Conservation (phyloP, 495 filamentous ascomycete genomes). For the Penicillium chermesinum region DNA sequence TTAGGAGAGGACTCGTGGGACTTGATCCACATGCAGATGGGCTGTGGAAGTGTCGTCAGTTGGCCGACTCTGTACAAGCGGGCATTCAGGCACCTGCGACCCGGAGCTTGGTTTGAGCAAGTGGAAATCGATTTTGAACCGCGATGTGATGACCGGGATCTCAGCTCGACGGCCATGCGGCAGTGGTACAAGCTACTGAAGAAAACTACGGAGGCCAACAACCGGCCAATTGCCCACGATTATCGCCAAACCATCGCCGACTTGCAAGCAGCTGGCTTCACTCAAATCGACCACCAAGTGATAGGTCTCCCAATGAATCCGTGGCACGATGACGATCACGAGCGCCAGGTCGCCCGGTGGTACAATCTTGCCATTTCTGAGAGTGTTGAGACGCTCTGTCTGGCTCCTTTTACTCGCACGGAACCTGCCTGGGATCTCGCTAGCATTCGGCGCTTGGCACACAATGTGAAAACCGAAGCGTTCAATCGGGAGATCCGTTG, state of each 20-base stretch:
- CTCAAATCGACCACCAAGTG: slow-evolving; percentile 70
- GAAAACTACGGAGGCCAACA: slow-evolving; percentile 60
- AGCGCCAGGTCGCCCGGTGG: slow-evolving; percentile 73
- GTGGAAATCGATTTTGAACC: slow-evolving; percentile 86
- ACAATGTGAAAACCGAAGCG: slow-evolving; percentile 64
- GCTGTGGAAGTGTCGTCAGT: slow-evolving; percentile 71
- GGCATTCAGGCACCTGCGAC: slow-evolving; percentile 72
- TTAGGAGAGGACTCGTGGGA: slow-evolving; percentile 75
- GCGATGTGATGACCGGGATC: slow-evolving; percentile 69
- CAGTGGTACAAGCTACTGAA: slow-evolving; percentile 68
- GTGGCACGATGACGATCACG: slow-evolving; percentile 67
- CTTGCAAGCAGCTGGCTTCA: slow-evolving; percentile 71
- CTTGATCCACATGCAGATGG: slow-evolving; percentile 77
- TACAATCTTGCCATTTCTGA: slow-evolving; percentile 73
- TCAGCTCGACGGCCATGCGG: slow-evolving; percentile 43
- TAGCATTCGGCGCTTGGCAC: slow-evolving; percentile 58
- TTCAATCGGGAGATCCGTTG: slow-evolving; percentile 62
- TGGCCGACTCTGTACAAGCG: slow-evolving; percentile 74
- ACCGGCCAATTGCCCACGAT: slow-evolving; percentile 64
- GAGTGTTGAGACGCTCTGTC: slow-evolving; percentile 66
- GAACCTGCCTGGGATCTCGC: slow-evolving; percentile 57
- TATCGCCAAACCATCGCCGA: slow-evolving; percentile 53
- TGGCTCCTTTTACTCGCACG: slow-evolving; percentile 72
- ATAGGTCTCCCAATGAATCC: slow-evolving; percentile 71
- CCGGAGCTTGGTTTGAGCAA: slow-evolving; percentile 80